Base-by-base conservation (phyloP, 805 yeast genomes). In the Yamadazyma tumulicola region DNA sequence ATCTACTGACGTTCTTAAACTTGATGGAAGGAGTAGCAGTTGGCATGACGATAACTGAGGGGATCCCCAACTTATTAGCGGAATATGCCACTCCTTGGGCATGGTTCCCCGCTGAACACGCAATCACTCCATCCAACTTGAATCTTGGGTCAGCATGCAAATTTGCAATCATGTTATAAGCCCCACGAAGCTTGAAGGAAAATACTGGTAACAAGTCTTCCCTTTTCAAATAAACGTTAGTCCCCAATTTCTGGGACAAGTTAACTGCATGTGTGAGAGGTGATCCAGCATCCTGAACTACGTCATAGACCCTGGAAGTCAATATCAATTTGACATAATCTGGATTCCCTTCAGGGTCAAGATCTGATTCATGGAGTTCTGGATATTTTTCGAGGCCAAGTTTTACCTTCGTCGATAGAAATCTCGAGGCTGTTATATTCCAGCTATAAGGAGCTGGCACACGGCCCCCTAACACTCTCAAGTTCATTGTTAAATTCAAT, bases 11-110 rank as follows among this genome's bases (percentile, higher is more conserved):
- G 50, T 88, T 93, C 52, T 83, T 79, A 59, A 79, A 93, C 60
- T 93, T 93, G 64, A 93, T 94, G 10, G 91, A 79, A 2, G 99
- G 98, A 0, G 98, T 93, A 2, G 94, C 91, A 3, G 86, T 80
- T 2, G 99, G 99, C 99, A 93, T 93, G 29, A 93, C 97, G 35
- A 93, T 93, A 4, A 97, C 91, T 4, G 97, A 91, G 3, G 96
- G 93, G 34, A 93, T 87, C 18, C 81, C 82, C 52, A 93, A 67
- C 40, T 81, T 77, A 41, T 77, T 79, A 4, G 97, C 96, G 15
- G 95, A 83, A 56, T 63, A 91, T 0, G 98, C 98, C 10, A 93
- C 97, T 47, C 99, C 99, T 57, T 93, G 99, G 1, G 99, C 99
- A 51, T 93, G 99, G 60, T 93, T 93, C 22, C 99, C 99, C 4